phyloP scores from a whole-genome alignment of 129 eudicot genomes.

The Flaveria ramosissima region DNA sequence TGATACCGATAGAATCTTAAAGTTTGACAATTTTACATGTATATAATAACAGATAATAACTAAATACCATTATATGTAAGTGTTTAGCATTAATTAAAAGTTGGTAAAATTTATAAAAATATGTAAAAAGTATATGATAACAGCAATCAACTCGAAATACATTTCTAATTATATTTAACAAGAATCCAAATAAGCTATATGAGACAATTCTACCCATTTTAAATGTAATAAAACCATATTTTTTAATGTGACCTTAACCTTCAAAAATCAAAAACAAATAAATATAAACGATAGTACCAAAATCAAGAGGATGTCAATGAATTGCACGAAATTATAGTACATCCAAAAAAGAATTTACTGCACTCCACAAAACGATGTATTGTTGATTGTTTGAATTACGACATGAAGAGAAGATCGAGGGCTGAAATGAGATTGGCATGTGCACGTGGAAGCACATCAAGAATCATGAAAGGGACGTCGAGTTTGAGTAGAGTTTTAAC shows the following conservation, averaged over 20 bases:
- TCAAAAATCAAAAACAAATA: not conserved
- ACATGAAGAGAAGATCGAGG: not conserved
- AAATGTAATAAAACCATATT: too few species aligned
- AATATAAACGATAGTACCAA: not conserved
- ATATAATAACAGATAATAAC: too few species aligned
- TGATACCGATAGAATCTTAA: too few species aligned
- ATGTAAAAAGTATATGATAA: too few species aligned
- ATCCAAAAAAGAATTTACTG: not conserved
- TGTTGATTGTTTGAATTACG: not conserved
- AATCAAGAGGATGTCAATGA: not conserved
- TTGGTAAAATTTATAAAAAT: too few species aligned
- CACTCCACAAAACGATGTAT: not conserved
- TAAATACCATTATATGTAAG: too few species aligned
- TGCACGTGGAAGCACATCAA: constrained; percentile 22
- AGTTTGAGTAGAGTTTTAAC: constrained; percentile 25
- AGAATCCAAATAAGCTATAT: too few species aligned
- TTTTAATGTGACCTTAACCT: not conserved
- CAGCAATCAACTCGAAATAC: too few species aligned
- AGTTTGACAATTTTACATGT: too few species aligned
- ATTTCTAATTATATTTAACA: too few species aligned
- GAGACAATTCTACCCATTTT: too few species aligned
- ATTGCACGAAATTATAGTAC: not conserved
- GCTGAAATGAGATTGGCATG: constrained; percentile 13
- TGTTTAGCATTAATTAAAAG: too few species aligned
- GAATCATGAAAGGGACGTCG: constrained; percentile 22